These are phyloP conservation scores for Pleurotus eryngii DNA, from an alignment of 768 basidiomycete species.

Conservation along the genomic window DNA sequence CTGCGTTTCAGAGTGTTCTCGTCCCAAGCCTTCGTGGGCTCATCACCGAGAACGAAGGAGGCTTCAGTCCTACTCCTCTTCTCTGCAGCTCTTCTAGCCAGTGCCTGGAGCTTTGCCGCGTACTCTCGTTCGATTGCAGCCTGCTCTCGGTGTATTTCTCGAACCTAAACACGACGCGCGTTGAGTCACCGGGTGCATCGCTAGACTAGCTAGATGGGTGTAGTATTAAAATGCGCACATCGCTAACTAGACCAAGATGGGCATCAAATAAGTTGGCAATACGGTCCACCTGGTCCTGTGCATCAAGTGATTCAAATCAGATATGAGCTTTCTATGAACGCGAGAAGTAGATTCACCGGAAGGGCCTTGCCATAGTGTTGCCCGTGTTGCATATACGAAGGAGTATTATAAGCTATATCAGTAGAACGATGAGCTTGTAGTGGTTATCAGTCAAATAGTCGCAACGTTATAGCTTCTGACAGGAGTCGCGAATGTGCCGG, in stretches of 20 bases:
- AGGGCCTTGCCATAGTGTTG: conserved; percentile 50
- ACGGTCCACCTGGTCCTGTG: conserved; percentile 71
- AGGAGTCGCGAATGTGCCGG: too few species aligned
- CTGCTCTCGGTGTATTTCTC: conserved; percentile 68
- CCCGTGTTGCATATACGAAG: conserved; percentile 11
- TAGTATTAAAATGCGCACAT: conserved; percentile 43
- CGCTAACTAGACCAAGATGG: conserved; percentile 60
- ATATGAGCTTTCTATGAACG: conserved; percentile 9
- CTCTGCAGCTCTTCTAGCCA: conserved; percentile 67
- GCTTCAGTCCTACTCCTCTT: conserved; percentile 61
- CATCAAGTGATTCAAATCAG: conserved; percentile 3
- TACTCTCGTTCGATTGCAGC: conserved; percentile 76
- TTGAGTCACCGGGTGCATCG: not conserved
- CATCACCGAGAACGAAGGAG: conserved; percentile 58
- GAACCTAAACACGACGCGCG: conserved; percentile 43
- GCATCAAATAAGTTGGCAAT: conserved; percentile 55
- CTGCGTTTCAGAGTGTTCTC: conserved; percentile 51
- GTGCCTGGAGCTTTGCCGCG: conserved; percentile 61
- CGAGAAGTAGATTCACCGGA: conserved; percentile 39
- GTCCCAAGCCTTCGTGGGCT: conserved; percentile 62
- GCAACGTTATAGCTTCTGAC: not conserved
- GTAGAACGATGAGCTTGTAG: conserved; percentile 7
- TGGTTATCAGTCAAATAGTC: conserved; percentile 16
- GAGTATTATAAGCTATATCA: not conserved
- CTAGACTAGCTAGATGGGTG: not conserved